A percentile compares a stretch with the other conserved stretches of the same genome.
Evolutionary conservation across 345 rosid genomes (phyloP).

Genomic region (Diplotaxis tenuifolia): DNA sequence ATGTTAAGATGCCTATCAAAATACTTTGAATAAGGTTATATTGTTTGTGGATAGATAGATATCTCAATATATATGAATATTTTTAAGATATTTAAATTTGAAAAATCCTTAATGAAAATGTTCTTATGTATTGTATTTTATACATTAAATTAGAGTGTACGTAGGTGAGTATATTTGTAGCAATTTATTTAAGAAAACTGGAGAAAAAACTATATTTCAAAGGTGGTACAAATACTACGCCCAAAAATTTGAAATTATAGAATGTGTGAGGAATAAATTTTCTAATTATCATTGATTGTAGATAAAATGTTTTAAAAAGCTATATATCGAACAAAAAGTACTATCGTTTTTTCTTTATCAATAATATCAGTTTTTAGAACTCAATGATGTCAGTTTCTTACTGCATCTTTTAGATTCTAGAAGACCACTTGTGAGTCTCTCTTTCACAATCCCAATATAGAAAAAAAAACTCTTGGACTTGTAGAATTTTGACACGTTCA

Average conservation of each 20-base stretch:
- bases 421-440: background rate
- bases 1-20: background rate
- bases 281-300: too few relatives aligned
- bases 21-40: too few relatives aligned
- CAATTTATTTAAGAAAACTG: background rate
- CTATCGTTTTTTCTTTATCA: too few relatives aligned
- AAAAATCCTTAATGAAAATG: background rate
- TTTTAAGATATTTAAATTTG: background rate
- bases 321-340: too few relatives aligned
- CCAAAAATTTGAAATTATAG: background rate
- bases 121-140: conserved; percentile 1
- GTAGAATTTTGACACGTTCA: conserved; percentile 13
- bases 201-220: background rate
- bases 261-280: background rate
- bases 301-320: too few relatives aligned
- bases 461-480: conserved; percentile 2
- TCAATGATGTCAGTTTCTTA: too few relatives aligned
- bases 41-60: background rate
- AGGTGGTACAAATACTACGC: background rate
- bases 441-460: too few relatives aligned
- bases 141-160: background rate
- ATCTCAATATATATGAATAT: background rate
- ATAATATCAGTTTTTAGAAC: too few relatives aligned
- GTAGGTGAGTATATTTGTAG: background rate
- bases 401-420: conserved; percentile 1